Evolutionary conservation across 2,329 filamentous ascomycete species (phyloP).

Genomic region (Ophiocordyceps camponoti-floridani): DNA sequence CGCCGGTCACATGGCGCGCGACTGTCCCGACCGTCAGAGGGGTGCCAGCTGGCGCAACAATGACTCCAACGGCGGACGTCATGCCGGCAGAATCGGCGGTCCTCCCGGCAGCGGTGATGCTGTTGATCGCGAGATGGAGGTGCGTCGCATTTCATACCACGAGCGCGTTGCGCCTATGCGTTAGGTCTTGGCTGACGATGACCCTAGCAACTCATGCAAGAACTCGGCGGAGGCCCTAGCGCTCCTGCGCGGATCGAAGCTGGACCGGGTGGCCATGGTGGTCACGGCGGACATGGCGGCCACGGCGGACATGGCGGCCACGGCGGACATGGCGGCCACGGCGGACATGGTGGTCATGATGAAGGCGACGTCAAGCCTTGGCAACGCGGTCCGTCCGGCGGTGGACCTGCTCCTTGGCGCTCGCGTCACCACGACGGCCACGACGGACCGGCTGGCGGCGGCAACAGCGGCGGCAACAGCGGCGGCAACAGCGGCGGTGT

Average conservation of each 20-base stretch:
- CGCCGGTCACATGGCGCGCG: constrained; percentile 92
- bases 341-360: constrained; percentile 21
- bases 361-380: constrained; percentile 58
- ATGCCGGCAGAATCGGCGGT: constrained; percentile 46
- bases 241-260: constrained; percentile 74
- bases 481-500: constrained; percentile 9
- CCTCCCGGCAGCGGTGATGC: constrained; percentile 59
- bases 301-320: neutral
- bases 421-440: constrained; percentile 33
- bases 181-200: constrained; percentile 19
- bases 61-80: constrained; percentile 24
- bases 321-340: constrained; percentile 6
- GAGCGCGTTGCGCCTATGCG: neutral
- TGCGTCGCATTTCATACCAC: constrained; percentile 22
- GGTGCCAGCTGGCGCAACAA: constrained; percentile 87
- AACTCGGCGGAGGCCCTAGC: constrained; percentile 61
- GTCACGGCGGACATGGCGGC: neutral
- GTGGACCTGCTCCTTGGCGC: constrained; percentile 70
- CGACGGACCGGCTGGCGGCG: constrained; percentile 15
- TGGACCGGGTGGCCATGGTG: constrained; percentile 37
- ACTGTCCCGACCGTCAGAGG: constrained; percentile 87
- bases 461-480: constrained; percentile 11
- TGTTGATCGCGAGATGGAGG: constrained; percentile 88
- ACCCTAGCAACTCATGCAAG: constrained; percentile 81
- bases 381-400: constrained; percentile 63